phyloP scores from a whole-genome alignment of 2,329 filamentous ascomycete genomes.

The Juglanconis sp. region DNA sequence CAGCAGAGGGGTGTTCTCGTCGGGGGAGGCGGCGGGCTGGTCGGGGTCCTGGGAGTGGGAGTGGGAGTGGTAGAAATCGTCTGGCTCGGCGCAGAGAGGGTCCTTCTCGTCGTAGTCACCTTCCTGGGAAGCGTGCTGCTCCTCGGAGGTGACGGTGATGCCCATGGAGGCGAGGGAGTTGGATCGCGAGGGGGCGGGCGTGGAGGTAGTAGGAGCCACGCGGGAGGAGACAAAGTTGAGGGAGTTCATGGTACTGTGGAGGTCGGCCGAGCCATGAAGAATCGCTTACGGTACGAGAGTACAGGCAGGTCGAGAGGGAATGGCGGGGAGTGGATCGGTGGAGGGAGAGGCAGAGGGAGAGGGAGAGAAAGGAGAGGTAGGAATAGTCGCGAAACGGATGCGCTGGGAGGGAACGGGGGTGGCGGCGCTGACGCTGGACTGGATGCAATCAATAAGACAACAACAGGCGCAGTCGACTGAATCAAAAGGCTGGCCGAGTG shows the following conservation, averaged over 20 bases:
- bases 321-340: neutral
- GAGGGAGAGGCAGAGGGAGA: neutral
- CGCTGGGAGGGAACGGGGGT: neutral
- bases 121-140: conserved; percentile 26
- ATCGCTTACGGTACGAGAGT: neutral
- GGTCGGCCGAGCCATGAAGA: conserved; percentile 52
- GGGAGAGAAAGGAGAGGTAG: neutral
- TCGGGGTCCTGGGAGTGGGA: conserved; percentile 20
- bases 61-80: conserved; percentile 34
- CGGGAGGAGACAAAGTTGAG: conserved; percentile 88
- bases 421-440: neutral
- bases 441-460: neutral
- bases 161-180: conserved; percentile 57
- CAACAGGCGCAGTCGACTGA: neutral
- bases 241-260: conserved; percentile 80
- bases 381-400: neutral
- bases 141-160: conserved; percentile 42
- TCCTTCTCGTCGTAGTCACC: conserved; percentile 33
- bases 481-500: conserved; percentile 1
- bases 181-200: conserved; percentile 54
- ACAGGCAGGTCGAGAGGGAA: neutral
- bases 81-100: conserved; percentile 27
- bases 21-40: conserved; percentile 28
- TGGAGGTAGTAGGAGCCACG: conserved; percentile 62
- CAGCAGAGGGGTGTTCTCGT: conserved; percentile 72